Conservation (phyloP, 768 basidiomycete species). For the Boletellus sp. region DNA sequence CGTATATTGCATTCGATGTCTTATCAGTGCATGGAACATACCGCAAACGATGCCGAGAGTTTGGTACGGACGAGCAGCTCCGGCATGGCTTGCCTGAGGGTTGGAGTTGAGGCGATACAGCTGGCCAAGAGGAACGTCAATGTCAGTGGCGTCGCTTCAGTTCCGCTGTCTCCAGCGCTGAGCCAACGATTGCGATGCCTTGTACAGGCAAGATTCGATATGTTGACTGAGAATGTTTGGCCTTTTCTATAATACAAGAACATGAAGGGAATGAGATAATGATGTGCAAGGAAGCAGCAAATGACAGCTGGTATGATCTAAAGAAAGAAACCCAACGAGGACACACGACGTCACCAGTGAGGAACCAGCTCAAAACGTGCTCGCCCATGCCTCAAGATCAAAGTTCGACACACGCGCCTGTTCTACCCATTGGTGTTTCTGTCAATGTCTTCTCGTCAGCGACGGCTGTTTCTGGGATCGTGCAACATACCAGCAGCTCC, state of each 20-base stretch:
- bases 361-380: constrained; percentile 51
- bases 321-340: constrained; percentile 7
- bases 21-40: too few relatives aligned
- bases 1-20: too few relatives aligned
- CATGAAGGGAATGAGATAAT: constrained; percentile 27
- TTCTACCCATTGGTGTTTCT: constrained; percentile 78
- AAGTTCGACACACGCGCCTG: constrained; percentile 55
- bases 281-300: constrained; percentile 28
- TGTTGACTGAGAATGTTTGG: constrained; percentile 5
- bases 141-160: too few relatives aligned
- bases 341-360: constrained; percentile 10
- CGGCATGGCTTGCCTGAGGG: too few relatives aligned
- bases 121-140: too few relatives aligned
- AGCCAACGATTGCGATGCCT: too few relatives aligned
- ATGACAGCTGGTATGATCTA: constrained; percentile 26
- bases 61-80: too few relatives aligned
- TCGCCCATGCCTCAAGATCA: constrained; percentile 80
- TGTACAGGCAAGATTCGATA: too few relatives aligned
- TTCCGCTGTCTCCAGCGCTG: too few relatives aligned
- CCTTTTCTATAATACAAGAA: constrained; percentile 31
- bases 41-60: too few relatives aligned
- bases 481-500: constrained; percentile 61
- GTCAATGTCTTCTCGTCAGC: constrained; percentile 10
- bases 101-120: too few relatives aligned
- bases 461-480: not conserved